phyloP scores from a whole-genome alignment of 208 protist species.

The Sergeia podlipaevii region DNA sequence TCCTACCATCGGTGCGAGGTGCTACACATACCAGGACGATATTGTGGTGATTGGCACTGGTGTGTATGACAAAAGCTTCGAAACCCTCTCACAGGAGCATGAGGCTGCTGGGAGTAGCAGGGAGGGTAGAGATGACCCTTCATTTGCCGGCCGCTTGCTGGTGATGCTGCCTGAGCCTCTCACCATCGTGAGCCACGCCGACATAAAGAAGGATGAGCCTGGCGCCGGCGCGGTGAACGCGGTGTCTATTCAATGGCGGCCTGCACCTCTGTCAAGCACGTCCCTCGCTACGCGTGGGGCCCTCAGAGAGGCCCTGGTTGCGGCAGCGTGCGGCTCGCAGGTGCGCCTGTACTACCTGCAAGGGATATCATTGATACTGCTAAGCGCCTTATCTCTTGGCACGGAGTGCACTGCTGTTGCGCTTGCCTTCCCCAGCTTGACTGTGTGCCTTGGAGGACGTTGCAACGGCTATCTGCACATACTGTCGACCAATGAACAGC shows the following conservation, averaged over 20 bases:
- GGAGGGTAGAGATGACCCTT: too few species aligned
- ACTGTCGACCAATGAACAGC: too few species aligned
- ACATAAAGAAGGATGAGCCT: too few species aligned
- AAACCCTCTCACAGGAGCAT: background rate
- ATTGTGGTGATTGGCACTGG: constrained; percentile 2
- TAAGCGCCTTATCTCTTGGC: background rate
- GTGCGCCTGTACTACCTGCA: background rate
- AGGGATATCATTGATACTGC: background rate
- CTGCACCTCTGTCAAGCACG: constrained; percentile 9
- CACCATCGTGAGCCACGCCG: too few species aligned
- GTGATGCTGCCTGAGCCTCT: constrained; percentile 24
- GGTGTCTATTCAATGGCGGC: too few species aligned
- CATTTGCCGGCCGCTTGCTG: too few species aligned
- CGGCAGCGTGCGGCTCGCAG: too few species aligned
- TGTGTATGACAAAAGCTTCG: too few species aligned
- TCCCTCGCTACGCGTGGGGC: background rate
- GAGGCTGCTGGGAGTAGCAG: background rate
- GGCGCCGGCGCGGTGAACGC: too few species aligned
- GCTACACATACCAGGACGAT: too few species aligned
- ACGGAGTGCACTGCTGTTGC: background rate
- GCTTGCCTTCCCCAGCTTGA: constrained; percentile 20
- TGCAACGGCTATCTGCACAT: constrained; percentile 23
- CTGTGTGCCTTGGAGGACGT: constrained; percentile 21
- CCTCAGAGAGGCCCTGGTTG: too few species aligned
- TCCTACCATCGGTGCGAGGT: too few species aligned